phyloP scores from a whole-genome alignment of 495 filamentous ascomycete species.

The Aspergillus indologenus region DNA sequence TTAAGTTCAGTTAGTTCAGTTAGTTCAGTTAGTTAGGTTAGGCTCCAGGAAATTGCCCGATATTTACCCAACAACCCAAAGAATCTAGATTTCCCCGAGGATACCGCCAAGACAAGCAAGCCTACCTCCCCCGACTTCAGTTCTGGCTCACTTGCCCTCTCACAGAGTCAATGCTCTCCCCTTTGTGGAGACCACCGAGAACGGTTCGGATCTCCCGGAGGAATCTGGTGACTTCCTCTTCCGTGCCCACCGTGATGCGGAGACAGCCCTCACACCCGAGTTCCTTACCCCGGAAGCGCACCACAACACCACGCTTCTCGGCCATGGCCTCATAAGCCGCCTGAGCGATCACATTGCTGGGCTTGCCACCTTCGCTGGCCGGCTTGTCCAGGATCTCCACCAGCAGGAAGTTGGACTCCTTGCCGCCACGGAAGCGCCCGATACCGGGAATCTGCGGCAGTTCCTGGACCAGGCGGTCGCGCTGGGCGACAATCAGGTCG shows the following conservation, averaged over 20 bases:
- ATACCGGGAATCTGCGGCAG: constrained; percentile 74
- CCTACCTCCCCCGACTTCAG: not conserved
- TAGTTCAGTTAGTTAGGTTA: no score
- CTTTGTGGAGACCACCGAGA: constrained; percentile 46
- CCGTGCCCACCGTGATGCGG: constrained; percentile 89
- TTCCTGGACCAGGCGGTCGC: constrained; percentile 69
- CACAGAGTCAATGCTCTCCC: constrained; percentile 25
- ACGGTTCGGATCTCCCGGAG: constrained; percentile 63
- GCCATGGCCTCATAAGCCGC: constrained; percentile 80
- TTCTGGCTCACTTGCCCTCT: constrained; percentile 23
- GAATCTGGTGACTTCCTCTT: constrained; percentile 75
- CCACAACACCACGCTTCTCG: constrained; percentile 84
- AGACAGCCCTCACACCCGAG: constrained; percentile 83
- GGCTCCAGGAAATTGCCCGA: not conserved
- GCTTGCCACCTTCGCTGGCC: constrained; percentile 56
- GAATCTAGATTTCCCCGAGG: not conserved
- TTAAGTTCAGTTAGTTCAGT: no score
- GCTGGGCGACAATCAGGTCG: constrained; percentile 66
- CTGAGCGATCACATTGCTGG: constrained; percentile 74
- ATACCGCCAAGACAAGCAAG: not conserved
- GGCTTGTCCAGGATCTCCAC: constrained; percentile 75
- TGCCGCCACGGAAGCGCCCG: constrained; percentile 77
- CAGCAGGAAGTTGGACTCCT: constrained; percentile 82
- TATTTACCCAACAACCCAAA: no score
- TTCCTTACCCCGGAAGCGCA: constrained; percentile 91